Percentiles rank a stretch among this genome's conserved stretches.
These are phyloP conservation scores for Trypanosoma boissoni DNA, from an alignment of 208 protist species.

Conservation along the genomic window DNA sequence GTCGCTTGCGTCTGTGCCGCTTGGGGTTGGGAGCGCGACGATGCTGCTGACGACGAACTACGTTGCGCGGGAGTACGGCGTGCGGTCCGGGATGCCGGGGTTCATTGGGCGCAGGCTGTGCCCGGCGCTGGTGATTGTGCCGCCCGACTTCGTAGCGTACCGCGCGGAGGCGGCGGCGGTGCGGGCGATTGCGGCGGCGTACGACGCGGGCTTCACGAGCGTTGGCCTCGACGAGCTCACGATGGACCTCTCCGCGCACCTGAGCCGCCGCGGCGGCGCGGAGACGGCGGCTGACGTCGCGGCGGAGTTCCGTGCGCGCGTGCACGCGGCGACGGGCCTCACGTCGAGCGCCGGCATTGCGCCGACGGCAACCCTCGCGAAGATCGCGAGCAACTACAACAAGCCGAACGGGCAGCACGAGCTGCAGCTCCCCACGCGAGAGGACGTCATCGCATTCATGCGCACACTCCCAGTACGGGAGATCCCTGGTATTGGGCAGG, in stretches of 20 bases:
- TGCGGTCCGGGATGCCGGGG: slow-evolving; percentile 95
- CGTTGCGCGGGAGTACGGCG: slow-evolving; percentile 93
- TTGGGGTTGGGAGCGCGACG: slow-evolving; percentile 89
- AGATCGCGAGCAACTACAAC: slow-evolving; percentile 92
- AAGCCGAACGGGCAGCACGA: slow-evolving; percentile 95
- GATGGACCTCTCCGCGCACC: slow-evolving; percentile 80
- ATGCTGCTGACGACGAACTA: slow-evolving; percentile 97
- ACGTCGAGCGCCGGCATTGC: slow-evolving; percentile 88
- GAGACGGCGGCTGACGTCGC: slow-evolving; percentile 59
- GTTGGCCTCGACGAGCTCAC: slow-evolving; percentile 85
- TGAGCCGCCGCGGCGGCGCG: slow-evolving; percentile 41
- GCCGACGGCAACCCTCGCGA: slow-evolving; percentile 79
- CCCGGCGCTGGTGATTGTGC: slow-evolving; percentile 86
- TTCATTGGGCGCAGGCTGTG: slow-evolving; percentile 93
- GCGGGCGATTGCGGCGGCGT: slow-evolving; percentile 72
- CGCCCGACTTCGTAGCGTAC: slow-evolving; percentile 79
- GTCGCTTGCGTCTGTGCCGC: slow-evolving; percentile 79
- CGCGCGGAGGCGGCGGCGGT: slow-evolving; percentile 58
- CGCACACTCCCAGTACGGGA: slow-evolving; percentile 68
- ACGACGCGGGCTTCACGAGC: slow-evolving; percentile 85
- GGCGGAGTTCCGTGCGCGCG: slow-evolving; percentile 74
- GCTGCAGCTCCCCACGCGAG: slow-evolving; percentile 63
- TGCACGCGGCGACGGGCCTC: slow-evolving; percentile 70
- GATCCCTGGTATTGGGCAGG: slow-evolving; percentile 82
- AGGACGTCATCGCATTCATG: slow-evolving; percentile 79